Evolutionary conservation across 148 eudicot species (phyloP), one percentile per base, ranked within the genome.

Genomic region (Rheum nobile): DNA sequence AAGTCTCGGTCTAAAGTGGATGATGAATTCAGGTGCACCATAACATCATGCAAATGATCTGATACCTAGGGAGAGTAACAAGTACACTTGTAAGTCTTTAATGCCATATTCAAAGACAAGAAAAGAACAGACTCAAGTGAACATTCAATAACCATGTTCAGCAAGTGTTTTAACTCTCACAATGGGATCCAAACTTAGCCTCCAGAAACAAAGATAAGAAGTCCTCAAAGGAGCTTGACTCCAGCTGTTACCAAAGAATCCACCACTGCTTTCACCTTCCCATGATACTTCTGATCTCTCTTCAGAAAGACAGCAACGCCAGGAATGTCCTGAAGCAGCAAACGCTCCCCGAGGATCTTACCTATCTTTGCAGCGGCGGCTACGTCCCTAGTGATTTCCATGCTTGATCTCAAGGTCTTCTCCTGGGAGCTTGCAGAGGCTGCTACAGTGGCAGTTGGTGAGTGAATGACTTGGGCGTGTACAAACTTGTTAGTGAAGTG

Each of bases 301-400:
- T 88, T 94, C 48, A 85, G 75, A 73, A 77, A 78, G 47, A 94
- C 82, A 26, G 95, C 72, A 46, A 94, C 90, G 47, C 93, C 98
- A 4, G 98, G 93, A 32, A 94, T 88, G 17, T 88, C 77, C 67
- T 83, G 82, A 9, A 78, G 59, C 72, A 88, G 54, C 71, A 94
- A 81, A 47, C 98, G 85, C 72, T 94, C 97, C 31, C 93, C 98
- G 12, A 94, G 88, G 50, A 94, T 81, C 83, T 91, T 91, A 6
- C 98, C 97, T 21, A 94, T 94, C 84, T 84, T 89, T 1, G 90
- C 88, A 63, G 98, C 97, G 55, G 97, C 98, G 26, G 93, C 86
- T 39, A 86, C 91, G 52, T 94, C 98, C 16, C 91, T 78, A 4
- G 96, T 88, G 77, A 80, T 84, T 73, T 73, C 85, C 93, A 94